These are phyloP conservation scores for Thielaviopsis populi DNA, from an alignment of 2,329 filamentous ascomycete species.

Conservation along the genomic window DNA sequence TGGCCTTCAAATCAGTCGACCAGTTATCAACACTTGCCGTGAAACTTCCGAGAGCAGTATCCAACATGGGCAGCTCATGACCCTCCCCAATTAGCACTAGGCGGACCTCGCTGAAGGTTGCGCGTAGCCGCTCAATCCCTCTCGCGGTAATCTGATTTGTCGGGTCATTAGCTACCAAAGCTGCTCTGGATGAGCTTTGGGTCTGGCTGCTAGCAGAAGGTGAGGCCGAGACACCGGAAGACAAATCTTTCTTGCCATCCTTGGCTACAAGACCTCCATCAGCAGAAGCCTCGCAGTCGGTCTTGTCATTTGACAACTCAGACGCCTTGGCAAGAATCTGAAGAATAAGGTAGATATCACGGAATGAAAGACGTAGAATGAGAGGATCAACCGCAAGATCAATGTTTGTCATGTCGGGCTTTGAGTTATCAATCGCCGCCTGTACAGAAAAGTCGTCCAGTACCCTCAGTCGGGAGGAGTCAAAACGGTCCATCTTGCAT, in stretches of 20 bases:
- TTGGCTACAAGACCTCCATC: not conserved
- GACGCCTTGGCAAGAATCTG: conserved; percentile 86
- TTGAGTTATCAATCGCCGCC: conserved; percentile 64
- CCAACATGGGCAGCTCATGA: conserved; percentile 87
- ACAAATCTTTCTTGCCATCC: not conserved
- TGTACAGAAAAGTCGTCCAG: conserved; percentile 93
- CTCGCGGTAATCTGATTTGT: conserved; percentile 18
- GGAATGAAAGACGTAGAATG: conserved; percentile 74
- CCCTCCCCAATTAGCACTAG: conserved; percentile 89
- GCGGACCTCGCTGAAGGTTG: conserved; percentile 73
- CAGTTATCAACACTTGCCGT: conserved; percentile 75
- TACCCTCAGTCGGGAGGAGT: conserved; percentile 76
- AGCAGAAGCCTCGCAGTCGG: not conserved
- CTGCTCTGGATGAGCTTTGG: not conserved
- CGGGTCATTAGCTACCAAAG: not conserved
- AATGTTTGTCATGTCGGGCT: conserved; percentile 55
- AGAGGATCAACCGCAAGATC: conserved; percentile 81
- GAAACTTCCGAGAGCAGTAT: conserved; percentile 86
- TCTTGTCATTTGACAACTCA: conserved; percentile 58
- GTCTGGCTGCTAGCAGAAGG: not conserved
- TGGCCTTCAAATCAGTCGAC: conserved; percentile 74
- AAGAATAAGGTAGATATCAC: conserved; percentile 85
- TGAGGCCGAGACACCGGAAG: not conserved
- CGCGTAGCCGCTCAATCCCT: conserved; percentile 61
- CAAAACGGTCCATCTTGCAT: conserved; percentile 95